phyloP scores from a whole-genome alignment of 2,329 filamentous ascomycete genomes.

The Cercospora citrullina region DNA sequence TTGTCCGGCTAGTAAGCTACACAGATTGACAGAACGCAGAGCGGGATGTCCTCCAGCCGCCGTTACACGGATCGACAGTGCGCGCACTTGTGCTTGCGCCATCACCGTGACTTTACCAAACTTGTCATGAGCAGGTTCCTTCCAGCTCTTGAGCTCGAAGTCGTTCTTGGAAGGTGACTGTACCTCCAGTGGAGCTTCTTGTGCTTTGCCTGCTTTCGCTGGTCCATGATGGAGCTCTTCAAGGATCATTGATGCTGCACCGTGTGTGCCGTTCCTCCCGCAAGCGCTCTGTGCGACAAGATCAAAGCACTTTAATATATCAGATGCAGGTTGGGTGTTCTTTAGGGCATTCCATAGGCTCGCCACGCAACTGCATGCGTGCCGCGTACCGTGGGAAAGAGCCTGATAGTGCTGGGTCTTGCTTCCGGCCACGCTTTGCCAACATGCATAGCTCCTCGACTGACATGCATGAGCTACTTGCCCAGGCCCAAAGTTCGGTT shows the following conservation, averaged over 20 bases:
- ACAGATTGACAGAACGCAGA: not conserved
- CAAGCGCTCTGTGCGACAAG: constrained; percentile 25
- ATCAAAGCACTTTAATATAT: constrained; percentile 18
- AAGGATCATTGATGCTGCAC: not conserved
- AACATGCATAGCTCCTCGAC: not conserved
- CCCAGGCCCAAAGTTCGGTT: not conserved
- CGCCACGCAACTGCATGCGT: constrained; percentile 15
- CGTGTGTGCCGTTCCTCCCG: constrained; percentile 17
- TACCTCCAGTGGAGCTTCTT: not conserved
- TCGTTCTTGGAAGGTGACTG: not conserved
- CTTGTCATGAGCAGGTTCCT: not conserved
- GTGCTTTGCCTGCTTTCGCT: not conserved
- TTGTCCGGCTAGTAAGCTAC: not conserved
- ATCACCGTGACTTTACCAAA: not conserved
- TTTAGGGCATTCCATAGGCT: constrained; percentile 17
- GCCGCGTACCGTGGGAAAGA: not conserved
- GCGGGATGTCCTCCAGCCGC: not conserved
- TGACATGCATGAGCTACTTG: constrained; percentile 5
- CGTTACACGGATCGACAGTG: not conserved
- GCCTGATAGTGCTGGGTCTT: not conserved
- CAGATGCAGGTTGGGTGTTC: constrained; percentile 10
- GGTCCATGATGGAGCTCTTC: not conserved
- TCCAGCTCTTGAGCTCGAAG: not conserved
- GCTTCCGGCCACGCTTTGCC: not conserved
- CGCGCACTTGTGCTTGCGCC: not conserved